These are phyloP conservation scores for Silene uniflora DNA, from an alignment of 148 eudicot species.

Conservation along the genomic window DNA sequence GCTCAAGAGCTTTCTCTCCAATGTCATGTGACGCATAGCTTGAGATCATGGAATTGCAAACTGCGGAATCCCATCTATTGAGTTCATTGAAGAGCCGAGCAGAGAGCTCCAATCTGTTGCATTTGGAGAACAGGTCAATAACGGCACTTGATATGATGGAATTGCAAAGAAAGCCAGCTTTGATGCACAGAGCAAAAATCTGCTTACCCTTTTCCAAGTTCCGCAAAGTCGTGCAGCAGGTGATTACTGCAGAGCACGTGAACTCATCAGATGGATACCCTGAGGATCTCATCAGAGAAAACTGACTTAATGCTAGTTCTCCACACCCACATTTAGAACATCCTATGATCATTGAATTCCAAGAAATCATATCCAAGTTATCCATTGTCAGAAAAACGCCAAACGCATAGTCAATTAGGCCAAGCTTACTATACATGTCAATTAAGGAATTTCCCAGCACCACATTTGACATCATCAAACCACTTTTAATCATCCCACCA, in stretches of 20 bases:
- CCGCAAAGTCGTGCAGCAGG: conserved; percentile 48
- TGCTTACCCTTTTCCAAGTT: conserved; percentile 63
- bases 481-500: conserved; percentile 45
- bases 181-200: conserved; percentile 49
- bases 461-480: conserved; percentile 41
- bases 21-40: conserved; percentile 43
- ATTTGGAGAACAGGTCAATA: conserved; percentile 79
- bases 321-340: conserved; percentile 41
- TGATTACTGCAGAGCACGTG: conserved; percentile 46
- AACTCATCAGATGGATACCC: conserved; percentile 56
- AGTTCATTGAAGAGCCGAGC: conserved; percentile 46
- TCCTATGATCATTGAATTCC: conserved; percentile 67
- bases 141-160: conserved; percentile 67
- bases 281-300: conserved; percentile 45
- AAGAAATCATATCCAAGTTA: conserved; percentile 54
- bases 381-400: conserved; percentile 67
- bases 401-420: conserved; percentile 55
- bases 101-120: conserved; percentile 64
- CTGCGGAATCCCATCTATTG: conserved; percentile 38
- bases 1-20: conserved; percentile 49
- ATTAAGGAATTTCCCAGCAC: conserved; percentile 74
- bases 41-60: conserved; percentile 73
- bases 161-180: conserved; percentile 61
- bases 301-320: conserved; percentile 42
- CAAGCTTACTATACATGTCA: conserved; percentile 61